These are phyloP conservation scores for Teunomyces pallodes DNA, from an alignment of 805 yeast genomes.

Conservation along the genomic window DNA sequence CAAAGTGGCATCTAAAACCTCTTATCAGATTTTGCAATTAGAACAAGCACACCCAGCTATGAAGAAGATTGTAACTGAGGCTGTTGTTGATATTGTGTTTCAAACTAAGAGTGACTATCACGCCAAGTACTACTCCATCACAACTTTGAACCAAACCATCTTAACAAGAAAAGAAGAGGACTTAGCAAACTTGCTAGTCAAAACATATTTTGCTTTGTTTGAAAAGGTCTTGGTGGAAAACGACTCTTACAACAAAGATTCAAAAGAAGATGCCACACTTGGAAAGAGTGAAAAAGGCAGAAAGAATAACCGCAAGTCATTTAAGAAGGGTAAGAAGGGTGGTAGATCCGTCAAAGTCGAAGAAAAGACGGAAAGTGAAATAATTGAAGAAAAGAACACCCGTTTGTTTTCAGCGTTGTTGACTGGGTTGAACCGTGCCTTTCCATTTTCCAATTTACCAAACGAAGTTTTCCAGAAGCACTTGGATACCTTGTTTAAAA, in stretches of 20 bases:
- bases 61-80: constrained; percentile 77
- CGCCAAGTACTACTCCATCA: constrained; percentile 80
- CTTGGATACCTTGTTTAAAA: constrained; percentile 78
- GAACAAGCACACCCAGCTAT: constrained; percentile 95
- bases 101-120: constrained; percentile 74
- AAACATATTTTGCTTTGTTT: constrained; percentile 81
- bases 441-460: constrained; percentile 82
- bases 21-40: constrained; percentile 72
- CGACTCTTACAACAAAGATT: constrained; percentile 30
- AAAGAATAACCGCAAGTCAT: constrained; percentile 57
- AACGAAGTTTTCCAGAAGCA: constrained; percentile 70
- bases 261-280: constrained; percentile 35
- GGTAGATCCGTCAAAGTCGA: constrained; percentile 68
- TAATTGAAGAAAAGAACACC: constrained; percentile 74
- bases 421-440: constrained; percentile 94
- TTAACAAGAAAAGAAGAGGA: constrained; percentile 71
- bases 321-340: constrained; percentile 84
- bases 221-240: constrained; percentile 79
- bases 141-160: constrained; percentile 91
- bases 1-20: constrained; percentile 85
- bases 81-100: constrained; percentile 78
- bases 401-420: constrained; percentile 85
- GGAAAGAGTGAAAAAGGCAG: constrained; percentile 60
- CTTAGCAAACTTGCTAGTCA: constrained; percentile 80
- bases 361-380: constrained; percentile 61